phyloP scores from a whole-genome alignment of 1,139 yeast species.

The Kazachstania sp. region DNA sequence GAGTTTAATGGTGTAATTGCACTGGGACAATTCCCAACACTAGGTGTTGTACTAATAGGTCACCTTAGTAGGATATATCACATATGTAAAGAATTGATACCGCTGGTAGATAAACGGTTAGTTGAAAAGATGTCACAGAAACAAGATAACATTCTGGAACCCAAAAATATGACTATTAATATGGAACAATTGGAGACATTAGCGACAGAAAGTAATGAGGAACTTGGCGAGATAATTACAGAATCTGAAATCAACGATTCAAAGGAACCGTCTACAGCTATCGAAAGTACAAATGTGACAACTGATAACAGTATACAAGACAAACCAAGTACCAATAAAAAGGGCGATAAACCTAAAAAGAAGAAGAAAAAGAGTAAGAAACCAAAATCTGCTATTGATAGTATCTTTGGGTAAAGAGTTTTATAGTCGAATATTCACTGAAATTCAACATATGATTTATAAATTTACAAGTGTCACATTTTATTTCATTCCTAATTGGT shows the following conservation, averaged over 20 bases:
- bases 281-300: neutral
- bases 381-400: conserved; percentile 47
- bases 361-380: conserved; percentile 38
- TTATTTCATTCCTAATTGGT: too few species aligned
- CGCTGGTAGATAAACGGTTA: too few species aligned
- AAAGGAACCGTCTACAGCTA: neutral
- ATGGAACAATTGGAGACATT: neutral
- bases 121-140: neutral
- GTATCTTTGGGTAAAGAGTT: conserved; percentile 42
- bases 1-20: conserved; percentile 62
- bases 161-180: neutral
- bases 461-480: neutral
- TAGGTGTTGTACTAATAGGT: conserved; percentile 67
- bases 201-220: conserved; percentile 8
- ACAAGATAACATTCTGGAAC: neutral
- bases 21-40: conserved; percentile 66
- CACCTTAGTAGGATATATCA: conserved; percentile 40
- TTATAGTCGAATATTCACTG: neutral
- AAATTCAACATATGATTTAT: neutral
- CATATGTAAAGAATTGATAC: conserved; percentile 10
- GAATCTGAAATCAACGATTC: neutral
- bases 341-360: conserved; percentile 10
- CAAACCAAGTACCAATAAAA: neutral
- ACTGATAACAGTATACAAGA: too few species aligned
- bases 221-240: conserved; percentile 14